phyloP scores from a whole-genome alignment of 441 rosid species.

The Populus hybrid region DNA sequence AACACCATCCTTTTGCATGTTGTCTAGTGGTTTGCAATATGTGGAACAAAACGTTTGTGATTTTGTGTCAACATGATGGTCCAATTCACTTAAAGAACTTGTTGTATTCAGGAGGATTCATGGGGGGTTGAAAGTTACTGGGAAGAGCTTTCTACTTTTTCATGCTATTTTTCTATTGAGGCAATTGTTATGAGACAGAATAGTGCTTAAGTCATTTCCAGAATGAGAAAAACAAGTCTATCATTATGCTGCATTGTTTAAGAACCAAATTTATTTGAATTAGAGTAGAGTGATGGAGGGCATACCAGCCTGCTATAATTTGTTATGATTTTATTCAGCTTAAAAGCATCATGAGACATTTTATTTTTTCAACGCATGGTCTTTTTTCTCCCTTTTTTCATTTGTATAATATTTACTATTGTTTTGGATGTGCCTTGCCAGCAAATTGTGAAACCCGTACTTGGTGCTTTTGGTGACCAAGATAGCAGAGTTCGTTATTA shows the following conservation, averaged over 20 bases:
- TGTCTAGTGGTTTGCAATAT: neutral
- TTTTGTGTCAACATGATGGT: neutral
- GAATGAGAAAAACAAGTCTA: neutral
- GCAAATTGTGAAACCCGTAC: slow-evolving; percentile 99
- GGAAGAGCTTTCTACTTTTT: neutral
- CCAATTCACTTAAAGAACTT: neutral
- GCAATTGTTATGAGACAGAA: neutral
- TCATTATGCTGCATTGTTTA: neutral
- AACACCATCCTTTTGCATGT: too few species aligned
- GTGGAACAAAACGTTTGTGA: neutral
- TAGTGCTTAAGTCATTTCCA: neutral
- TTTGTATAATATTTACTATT: slow-evolving; percentile 10
- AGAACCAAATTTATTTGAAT: neutral
- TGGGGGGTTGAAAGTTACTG: too few species aligned
- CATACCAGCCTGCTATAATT: neutral
- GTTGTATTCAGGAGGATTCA: neutral
- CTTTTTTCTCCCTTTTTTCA: neutral
- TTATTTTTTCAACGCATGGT: neutral
- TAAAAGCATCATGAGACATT: neutral
- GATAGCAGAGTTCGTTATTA: slow-evolving; percentile 99
- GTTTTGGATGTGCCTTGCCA: slow-evolving; percentile 37
- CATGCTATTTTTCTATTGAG: neutral
- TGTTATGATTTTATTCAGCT: neutral
- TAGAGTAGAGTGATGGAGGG: slow-evolving; percentile 2
- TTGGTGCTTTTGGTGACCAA: slow-evolving; percentile 87